phyloP scores from a whole-genome alignment of 257 asterid species.

The Penstemon newberryi region DNA sequence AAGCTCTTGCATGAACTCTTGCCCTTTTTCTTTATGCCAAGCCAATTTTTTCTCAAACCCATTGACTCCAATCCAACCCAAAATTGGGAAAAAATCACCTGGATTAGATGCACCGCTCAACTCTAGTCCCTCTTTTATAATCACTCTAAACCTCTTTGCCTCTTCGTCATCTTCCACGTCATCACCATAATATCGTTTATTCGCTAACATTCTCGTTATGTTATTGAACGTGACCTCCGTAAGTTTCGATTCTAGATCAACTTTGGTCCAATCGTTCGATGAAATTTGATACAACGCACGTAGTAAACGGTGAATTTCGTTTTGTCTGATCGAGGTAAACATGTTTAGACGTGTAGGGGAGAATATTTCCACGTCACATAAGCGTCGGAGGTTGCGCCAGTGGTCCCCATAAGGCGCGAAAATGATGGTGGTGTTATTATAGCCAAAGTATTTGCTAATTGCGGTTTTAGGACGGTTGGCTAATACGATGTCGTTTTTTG shows the following conservation, averaged over 20 bases:
- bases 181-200: slow-evolving; percentile 35
- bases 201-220: slow-evolving; percentile 34
- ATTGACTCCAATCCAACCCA: slow-evolving; percentile 23
- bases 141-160: slow-evolving; percentile 22
- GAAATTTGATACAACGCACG: slow-evolving; percentile 12
- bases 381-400: slow-evolving; percentile 30
- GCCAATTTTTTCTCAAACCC: slow-evolving; percentile 28
- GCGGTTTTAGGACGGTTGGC: slow-evolving; percentile 29
- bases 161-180: slow-evolving; percentile 28
- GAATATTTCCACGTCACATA: slow-evolving; percentile 26
- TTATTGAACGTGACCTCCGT: slow-evolving; percentile 30
- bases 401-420: slow-evolving; percentile 24
- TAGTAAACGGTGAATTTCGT: slow-evolving; percentile 25
- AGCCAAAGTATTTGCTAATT: slow-evolving; percentile 3
- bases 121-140: slow-evolving; percentile 23
- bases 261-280: not conserved
- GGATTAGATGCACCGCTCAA: slow-evolving; percentile 21
- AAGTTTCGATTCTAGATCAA: slow-evolving; percentile 15
- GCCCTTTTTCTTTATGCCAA: slow-evolving; percentile 4
- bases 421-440: slow-evolving; percentile 16
- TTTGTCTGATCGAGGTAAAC: slow-evolving; percentile 22
- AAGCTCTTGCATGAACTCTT: slow-evolving; percentile 23
- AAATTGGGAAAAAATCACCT: slow-evolving; percentile 5
- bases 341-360: slow-evolving; percentile 25
- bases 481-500: slow-evolving; percentile 38